phyloP scores from a whole-genome alignment of 345 rosid genomes.

The Microthlaspi erraticum region DNA sequence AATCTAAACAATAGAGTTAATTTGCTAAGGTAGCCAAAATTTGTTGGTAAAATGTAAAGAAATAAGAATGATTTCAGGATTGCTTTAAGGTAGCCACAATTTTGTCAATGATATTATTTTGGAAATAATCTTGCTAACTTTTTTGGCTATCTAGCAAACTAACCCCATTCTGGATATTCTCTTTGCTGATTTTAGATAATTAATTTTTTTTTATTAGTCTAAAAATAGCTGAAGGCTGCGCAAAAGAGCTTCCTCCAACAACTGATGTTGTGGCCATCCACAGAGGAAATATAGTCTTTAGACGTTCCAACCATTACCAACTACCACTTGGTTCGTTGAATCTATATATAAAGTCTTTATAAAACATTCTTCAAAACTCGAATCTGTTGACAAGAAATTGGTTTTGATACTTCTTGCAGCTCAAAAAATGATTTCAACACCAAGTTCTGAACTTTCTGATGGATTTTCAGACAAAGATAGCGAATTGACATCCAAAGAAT shows the following conservation, averaged over 20 bases:
- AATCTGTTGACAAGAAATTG: conserved; percentile 14
- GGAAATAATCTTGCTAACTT: too few relatives aligned
- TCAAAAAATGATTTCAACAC: conserved; percentile 51
- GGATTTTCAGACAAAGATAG: conserved; percentile 40
- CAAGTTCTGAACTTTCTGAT: conserved; percentile 47
- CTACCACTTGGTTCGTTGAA: conserved; percentile 63
- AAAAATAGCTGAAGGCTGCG: conserved; percentile 67
- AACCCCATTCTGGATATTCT: neutral
- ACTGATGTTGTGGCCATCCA: conserved; percentile 76
- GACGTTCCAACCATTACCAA: conserved; percentile 57
- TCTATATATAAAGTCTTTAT: conserved; percentile 8
- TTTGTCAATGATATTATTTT: too few relatives aligned
- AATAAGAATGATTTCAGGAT: too few relatives aligned
- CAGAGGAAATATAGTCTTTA: conserved; percentile 67
- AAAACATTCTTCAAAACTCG: conserved; percentile 7
- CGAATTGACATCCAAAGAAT: conserved; percentile 54
- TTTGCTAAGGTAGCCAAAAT: too few relatives aligned
- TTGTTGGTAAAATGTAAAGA: too few relatives aligned
- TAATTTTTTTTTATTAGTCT: conserved; percentile 40
- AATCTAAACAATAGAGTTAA: too few relatives aligned
- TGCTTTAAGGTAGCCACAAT: too few relatives aligned
- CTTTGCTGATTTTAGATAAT: conserved; percentile 18
- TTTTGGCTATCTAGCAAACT: too few relatives aligned
- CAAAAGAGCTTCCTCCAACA: conserved; percentile 65
- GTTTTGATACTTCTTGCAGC: conserved; percentile 50